Evolutionary conservation across 2,329 filamentous ascomycete genomes (phyloP), one percentile per base, ranked within the genome.

Genomic region (Xylariomycetidae sp.): DNA sequence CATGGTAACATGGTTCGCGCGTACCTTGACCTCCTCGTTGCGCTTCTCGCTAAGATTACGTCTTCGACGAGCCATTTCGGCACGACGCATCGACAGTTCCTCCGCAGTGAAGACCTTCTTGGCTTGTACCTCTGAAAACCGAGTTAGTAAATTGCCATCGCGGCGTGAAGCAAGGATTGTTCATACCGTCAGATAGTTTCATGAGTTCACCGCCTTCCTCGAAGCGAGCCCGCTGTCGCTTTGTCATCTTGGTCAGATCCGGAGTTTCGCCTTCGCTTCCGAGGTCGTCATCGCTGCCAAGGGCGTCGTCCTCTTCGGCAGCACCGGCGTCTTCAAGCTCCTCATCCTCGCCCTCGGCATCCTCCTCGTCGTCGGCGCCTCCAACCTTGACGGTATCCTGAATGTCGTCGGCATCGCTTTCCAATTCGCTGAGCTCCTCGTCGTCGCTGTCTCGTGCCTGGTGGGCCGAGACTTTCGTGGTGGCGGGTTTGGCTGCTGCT

Each of bases 31-130:
- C 58, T 79, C 74, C 40, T 79, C 74, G 40, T 73, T 78, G 30
- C 74, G 71, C 59, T 79, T 79, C 43, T 79, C 74, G 47, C 74
- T 77, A n/a, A 78, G 63, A 46, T 79, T 79, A 28, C 74, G 68
- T 37, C 74, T 63, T 28, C 74, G 66, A 17, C 74, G 70, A 3
- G 74, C 74, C 74, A 79, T 78, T 48, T 79, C 74, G 25, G 74
- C 68, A 5, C 74, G 65, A 10, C 74, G 65, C 74, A 79, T 78
- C 16, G 73, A 76, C 9, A 77, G 52, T 43, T 79, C 74, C 47
- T 78, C 74, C 2, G 73, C 74, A 3, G 74, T 78, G 32, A 79
- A 77, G 17, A 66, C 59, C 52, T 77, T 77, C 56, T 79, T 79
- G 2, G 67, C 74, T 66, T 79, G 74, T 4, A 79, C 74, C 66